Evolutionary conservation across 2,329 filamentous ascomycete species (phyloP), one percentile per base, ranked within the genome.

Genomic region (Akanthomyces muscarius): DNA sequence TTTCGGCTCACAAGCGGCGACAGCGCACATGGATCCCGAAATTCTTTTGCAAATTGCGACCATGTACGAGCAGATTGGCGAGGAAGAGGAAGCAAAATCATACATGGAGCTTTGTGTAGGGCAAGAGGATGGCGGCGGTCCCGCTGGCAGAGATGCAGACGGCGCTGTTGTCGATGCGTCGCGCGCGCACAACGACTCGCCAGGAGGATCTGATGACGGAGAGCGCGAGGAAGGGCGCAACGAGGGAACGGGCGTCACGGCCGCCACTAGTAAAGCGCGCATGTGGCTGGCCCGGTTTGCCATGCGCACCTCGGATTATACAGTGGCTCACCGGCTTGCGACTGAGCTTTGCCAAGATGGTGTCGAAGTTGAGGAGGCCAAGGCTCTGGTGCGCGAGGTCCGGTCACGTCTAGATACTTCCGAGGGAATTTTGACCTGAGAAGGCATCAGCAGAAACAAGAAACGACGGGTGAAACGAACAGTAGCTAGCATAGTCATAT

Each of bases 31-130:
- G 75, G 95, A 98, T 69, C 93, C 95, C 0, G 93, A 97, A 67
- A 89, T 96, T 1, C 80, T 99, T 6, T 85, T 96, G 66, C 91
- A 96, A 70, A 97, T 99, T 67, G 95, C 94, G 0, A 81, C 83
- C 25, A 89, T 98, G 77, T 96, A 97, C 73, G 93, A 98, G 74
- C 84, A 88, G 53, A 80, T 96, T 0, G 86, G 86, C 13, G 87
- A 95, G 53, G 84, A 88, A 68, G 87, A 89, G 2, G 91, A 97
- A 72, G 90, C 92, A 6, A 91, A 91, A 38, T 87, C 89, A 0
- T 99, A 97, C 75, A 98, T 99, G 95, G 94, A 98, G 75, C 84
- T 98, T 64, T 96, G 92, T 45, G 83, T 99, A 18, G 91, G 92
- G 18, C 95, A 98, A 72, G 95, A 99, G 74, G 90, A 93, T 52